phyloP scores from a whole-genome alignment of 805 yeast genomes.

The Myxozyma monticola region DNA sequence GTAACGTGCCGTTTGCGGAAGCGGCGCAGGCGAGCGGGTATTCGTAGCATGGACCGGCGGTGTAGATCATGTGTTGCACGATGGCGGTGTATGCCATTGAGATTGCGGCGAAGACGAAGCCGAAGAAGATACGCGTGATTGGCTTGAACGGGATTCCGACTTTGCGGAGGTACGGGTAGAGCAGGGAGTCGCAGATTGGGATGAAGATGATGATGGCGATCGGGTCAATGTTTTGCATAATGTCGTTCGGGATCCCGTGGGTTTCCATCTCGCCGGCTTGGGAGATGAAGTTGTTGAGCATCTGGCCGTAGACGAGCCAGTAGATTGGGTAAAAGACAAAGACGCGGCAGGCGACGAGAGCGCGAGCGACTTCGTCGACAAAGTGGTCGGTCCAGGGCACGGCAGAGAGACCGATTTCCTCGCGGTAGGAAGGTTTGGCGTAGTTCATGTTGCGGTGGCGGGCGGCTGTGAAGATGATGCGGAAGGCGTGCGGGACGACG shows the following conservation, averaged over 20 bases:
- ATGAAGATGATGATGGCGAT: slow-evolving; percentile 74
- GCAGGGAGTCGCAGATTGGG: slow-evolving; percentile 63
- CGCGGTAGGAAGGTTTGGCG: slow-evolving; percentile 59
- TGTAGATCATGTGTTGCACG: slow-evolving; percentile 67
- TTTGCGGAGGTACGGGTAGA: slow-evolving; percentile 56
- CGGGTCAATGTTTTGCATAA: slow-evolving; percentile 74
- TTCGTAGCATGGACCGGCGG: slow-evolving; percentile 72
- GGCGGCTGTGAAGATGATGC: slow-evolving; percentile 46
- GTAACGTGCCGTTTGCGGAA: slow-evolving; percentile 40
- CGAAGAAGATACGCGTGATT: slow-evolving; percentile 67
- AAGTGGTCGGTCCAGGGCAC: slow-evolving; percentile 64
- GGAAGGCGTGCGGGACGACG: slow-evolving; percentile 57
- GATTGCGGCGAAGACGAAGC: slow-evolving; percentile 63
- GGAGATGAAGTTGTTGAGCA: slow-evolving; percentile 69
- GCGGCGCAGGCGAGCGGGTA: slow-evolving; percentile 57
- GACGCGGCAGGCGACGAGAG: slow-evolving; percentile 70
- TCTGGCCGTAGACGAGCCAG: slow-evolving; percentile 74
- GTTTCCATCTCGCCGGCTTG: slow-evolving; percentile 74
- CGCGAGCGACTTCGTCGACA: slow-evolving; percentile 69
- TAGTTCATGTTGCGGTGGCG: slow-evolving; percentile 50
- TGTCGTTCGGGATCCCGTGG: slow-evolving; percentile 79
- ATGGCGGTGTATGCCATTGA: slow-evolving; percentile 78
- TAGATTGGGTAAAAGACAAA: slow-evolving; percentile 69
- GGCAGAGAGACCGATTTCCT: slow-evolving; percentile 43
- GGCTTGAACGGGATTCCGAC: slow-evolving; percentile 61